Conservation (phyloP, 352 stramenopile species). For the Phytophthora rubi region DNA sequence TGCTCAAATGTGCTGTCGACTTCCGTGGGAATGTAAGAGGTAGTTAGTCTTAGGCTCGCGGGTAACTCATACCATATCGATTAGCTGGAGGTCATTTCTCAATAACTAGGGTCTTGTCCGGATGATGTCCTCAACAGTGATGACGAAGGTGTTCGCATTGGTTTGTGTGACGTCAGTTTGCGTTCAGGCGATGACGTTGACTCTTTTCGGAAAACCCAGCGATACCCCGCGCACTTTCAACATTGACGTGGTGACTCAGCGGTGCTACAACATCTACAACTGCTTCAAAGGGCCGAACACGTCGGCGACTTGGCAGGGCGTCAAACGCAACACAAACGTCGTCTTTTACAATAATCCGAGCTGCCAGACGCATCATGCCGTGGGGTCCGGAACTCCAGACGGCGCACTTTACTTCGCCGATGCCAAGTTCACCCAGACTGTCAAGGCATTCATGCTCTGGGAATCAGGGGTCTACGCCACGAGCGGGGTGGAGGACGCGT, state of each 20-base stretch:
- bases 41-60: too few species aligned
- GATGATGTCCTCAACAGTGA: too few species aligned
- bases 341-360: background rate
- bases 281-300: background rate
- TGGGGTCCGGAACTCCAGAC: background rate
- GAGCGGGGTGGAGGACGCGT: background rate
- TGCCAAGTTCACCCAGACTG: background rate
- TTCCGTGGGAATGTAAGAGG: too few species aligned
- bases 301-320: background rate
- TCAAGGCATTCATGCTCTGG: conserved; percentile 1
- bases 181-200: too few species aligned
- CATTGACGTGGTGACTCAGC: too few species aligned
- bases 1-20: too few species aligned
- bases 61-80: too few species aligned
- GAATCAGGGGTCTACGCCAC: background rate
- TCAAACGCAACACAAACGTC: background rate
- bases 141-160: background rate
- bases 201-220: background rate
- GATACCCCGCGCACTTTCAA: background rate
- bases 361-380: background rate
- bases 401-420: background rate
- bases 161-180: background rate
- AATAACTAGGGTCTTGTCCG: too few species aligned
- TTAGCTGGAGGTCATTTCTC: too few species aligned
- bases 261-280: background rate